A percentile compares a stretch with the other conserved stretches of the same genome.
Evolutionary conservation across 352 stramenopile species (phyloP).

Genomic region (Nothophytophthora sp.): DNA sequence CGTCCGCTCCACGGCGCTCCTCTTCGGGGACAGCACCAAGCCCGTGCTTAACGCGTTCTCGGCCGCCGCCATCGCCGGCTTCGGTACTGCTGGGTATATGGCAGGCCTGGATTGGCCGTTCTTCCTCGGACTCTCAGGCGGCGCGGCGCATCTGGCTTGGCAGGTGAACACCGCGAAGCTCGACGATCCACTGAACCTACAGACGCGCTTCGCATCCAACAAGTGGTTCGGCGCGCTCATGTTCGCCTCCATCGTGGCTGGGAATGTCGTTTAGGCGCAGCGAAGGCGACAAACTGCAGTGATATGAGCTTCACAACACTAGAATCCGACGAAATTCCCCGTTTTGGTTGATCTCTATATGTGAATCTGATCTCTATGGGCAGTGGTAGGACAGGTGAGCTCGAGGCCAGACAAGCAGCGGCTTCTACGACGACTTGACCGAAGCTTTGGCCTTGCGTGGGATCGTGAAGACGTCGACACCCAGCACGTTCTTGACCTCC

Average conservation of each 20-base stretch:
- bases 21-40: conserved; percentile 95
- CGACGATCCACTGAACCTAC: conserved; percentile 93
- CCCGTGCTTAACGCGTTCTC: conserved; percentile 91
- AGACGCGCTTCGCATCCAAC: conserved; percentile 95
- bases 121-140: conserved; percentile 85
- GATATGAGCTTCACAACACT: no score
- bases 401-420: background rate
- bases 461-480: conserved; percentile 84
- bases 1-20: conserved; percentile 95
- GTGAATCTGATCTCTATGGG: conserved; percentile 8
- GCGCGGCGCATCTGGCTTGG: conserved; percentile 94
- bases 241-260: conserved; percentile 79
- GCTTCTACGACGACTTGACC: conserved; percentile 29
- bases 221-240: conserved; percentile 87
- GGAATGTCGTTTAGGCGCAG: conserved; percentile 55
- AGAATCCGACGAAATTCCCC: conserved; percentile 1
- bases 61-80: conserved; percentile 54
- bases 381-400: no score
- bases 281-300: no score
- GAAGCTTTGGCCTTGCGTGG: conserved; percentile 25
- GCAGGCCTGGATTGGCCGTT: conserved; percentile 87
- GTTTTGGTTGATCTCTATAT: conserved; percentile 4
- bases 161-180: conserved; percentile 97
- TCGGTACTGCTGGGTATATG: conserved; percentile 79
- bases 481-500: conserved; percentile 86